Evolutionary conservation across 2,329 filamentous ascomycete genomes (phyloP).

Genomic region (Chalaropsis ovoidea): DNA sequence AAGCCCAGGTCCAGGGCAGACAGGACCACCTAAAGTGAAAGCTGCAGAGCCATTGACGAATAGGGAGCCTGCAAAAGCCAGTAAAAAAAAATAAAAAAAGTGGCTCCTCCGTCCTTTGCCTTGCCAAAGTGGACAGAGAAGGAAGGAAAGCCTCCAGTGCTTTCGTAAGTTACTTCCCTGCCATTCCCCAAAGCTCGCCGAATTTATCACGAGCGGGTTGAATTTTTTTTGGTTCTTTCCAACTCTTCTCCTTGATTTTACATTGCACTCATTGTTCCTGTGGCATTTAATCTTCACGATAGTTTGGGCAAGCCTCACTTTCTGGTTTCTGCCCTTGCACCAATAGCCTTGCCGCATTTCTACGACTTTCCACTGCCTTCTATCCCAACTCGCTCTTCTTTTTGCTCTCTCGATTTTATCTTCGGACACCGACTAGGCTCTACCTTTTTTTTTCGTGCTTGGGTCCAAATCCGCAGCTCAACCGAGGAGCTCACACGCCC

Average conservation of each 20-base stretch:
- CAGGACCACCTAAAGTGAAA: not conserved
- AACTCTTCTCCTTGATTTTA: not conserved
- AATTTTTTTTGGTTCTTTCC: constrained; percentile 1
- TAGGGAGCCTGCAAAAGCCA: not conserved
- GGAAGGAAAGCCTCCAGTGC: constrained; percentile 5
- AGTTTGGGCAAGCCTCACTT: not conserved
- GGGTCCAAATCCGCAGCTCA: not conserved
- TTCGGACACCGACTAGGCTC: not conserved
- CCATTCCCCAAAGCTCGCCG: constrained; percentile 5
- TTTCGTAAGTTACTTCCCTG: not conserved
- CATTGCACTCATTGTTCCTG: not conserved
- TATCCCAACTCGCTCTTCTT: not conserved
- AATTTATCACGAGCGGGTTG: not conserved
- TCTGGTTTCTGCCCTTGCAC: not conserved
- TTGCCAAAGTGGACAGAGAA: not conserved
- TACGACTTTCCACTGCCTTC: not conserved
- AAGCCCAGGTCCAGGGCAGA: not conserved
- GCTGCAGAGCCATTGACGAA: constrained; percentile 1
- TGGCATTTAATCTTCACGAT: not conserved
- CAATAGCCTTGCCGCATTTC: not conserved
- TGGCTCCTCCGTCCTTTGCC: not conserved
- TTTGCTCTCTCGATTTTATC: not conserved
- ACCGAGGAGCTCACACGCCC: not conserved
- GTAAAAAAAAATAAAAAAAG: not conserved
- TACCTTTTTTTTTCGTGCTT: not conserved